Percentiles rank a stretch among this genome's conserved stretches.
Evolutionary conservation across 208 protist genomes (phyloP).

Genomic region (Crithidia mellificae): DNA sequence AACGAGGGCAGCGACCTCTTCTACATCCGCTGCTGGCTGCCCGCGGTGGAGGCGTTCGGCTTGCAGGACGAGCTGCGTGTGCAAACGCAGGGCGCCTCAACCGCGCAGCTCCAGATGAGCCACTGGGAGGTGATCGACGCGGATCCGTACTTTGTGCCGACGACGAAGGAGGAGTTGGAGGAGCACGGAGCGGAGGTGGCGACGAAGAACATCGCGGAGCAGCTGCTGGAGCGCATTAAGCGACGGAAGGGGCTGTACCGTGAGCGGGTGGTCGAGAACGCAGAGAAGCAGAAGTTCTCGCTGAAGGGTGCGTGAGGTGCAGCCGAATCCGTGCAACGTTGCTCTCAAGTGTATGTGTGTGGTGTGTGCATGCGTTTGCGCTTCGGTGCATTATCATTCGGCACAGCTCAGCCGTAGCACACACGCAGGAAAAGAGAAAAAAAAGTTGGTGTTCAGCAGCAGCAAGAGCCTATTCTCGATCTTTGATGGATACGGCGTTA

Average conservation of each 20-base stretch:
- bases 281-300: constrained; percentile 92
- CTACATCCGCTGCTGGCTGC: constrained; percentile 94
- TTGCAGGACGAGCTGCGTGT: constrained; percentile 95
- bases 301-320: constrained; percentile 69
- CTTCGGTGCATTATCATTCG: neutral
- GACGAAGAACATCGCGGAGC: constrained; percentile 87
- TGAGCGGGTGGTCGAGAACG: constrained; percentile 81
- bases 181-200: constrained; percentile 92
- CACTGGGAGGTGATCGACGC: constrained; percentile 93
- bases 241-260: constrained; percentile 85
- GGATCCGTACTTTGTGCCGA: constrained; percentile 96
- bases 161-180: constrained; percentile 97
- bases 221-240: constrained; percentile 85
- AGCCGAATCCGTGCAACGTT: too few species aligned
- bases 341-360: neutral
- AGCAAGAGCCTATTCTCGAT: too few species aligned
- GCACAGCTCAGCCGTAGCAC: too few species aligned
- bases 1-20: constrained; percentile 96
- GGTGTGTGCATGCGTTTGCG: neutral
- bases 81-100: constrained; percentile 95
- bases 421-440: too few species aligned
- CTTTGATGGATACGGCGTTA: too few species aligned
- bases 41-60: constrained; percentile 97
- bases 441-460: too few species aligned
- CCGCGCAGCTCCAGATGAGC: constrained; percentile 96